Conservation (phyloP, 1,284 basidiomycete genomes). For the Peniophora sp. region DNA sequence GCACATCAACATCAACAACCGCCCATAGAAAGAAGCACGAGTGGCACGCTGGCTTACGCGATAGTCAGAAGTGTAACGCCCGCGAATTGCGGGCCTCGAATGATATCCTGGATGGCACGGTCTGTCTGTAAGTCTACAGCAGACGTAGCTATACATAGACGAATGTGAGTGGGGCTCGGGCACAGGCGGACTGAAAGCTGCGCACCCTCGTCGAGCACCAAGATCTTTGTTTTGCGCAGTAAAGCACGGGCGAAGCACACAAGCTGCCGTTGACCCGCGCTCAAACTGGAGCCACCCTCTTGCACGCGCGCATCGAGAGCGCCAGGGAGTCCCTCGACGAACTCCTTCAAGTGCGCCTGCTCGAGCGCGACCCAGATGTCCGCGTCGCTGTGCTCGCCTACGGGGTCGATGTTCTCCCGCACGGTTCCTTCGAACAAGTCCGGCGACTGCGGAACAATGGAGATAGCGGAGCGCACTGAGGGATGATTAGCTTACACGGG, state of each 20-base stretch:
- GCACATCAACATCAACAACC: conserved; percentile 2
- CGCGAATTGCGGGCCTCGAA: conserved; percentile 61
- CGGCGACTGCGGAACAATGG: conserved; percentile 85
- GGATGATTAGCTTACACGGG: not conserved
- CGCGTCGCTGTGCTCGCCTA: conserved; percentile 60
- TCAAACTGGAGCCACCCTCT: conserved; percentile 80
- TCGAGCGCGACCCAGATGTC: conserved; percentile 81
- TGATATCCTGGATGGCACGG: conserved; percentile 75
- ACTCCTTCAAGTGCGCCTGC: conserved; percentile 65
- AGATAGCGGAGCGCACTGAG: conserved; percentile 64
- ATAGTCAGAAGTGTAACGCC: conserved; percentile 80
- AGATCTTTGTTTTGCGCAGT: conserved; percentile 74
- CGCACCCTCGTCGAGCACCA: conserved; percentile 85
- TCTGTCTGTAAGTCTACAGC: conserved; percentile 91
- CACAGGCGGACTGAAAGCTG: conserved; percentile 1
- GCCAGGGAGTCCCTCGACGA: conserved; percentile 64
- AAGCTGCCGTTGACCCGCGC: conserved; percentile 79
- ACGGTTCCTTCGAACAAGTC: conserved; percentile 83
- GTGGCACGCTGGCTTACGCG: conserved; percentile 50
- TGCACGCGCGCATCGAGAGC: conserved; percentile 70
- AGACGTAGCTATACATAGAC: conserved; percentile 47
- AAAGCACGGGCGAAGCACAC: conserved; percentile 79
- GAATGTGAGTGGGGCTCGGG: conserved; percentile 1
- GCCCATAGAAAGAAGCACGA: not conserved
- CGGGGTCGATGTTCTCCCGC: conserved; percentile 80